phyloP scores from a whole-genome alignment of 2,329 filamentous ascomycete species.

The Fusarium fujikuroi region DNA sequence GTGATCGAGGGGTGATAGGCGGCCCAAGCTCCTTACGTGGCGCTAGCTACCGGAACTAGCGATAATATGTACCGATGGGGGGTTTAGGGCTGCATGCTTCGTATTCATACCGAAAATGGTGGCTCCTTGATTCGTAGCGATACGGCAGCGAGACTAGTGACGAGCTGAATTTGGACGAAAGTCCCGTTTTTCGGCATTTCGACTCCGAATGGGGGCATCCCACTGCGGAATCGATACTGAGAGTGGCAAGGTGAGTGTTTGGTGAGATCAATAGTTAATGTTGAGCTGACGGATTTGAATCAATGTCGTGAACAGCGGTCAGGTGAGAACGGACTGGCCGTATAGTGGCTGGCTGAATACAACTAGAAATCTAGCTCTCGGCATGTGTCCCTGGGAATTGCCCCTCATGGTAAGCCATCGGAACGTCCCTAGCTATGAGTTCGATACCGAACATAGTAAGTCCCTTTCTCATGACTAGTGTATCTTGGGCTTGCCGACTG shows the following conservation, averaged over 20 bases:
- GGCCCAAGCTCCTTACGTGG: background rate
- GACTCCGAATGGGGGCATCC: background rate
- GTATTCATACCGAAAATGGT: background rate
- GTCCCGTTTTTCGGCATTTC: background rate
- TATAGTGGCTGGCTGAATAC: background rate
- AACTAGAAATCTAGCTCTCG: background rate
- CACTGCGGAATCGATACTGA: background rate
- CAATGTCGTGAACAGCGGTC: background rate
- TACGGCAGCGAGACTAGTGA: background rate
- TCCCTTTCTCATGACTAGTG: background rate
- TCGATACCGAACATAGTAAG: fast-evolving
- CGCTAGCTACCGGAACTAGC: background rate
- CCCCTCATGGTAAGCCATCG: background rate
- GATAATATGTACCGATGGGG: background rate
- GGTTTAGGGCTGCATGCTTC: background rate
- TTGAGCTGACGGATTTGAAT: background rate
- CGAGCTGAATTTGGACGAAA: background rate
- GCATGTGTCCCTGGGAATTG: too few relatives aligned
- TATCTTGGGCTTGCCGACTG: fast-evolving
- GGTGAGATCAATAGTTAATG: background rate
- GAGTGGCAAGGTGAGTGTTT: background rate
- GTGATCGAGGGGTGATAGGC: background rate
- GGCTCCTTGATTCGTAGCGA: background rate
- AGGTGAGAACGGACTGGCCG: background rate
- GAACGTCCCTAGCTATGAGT: background rate